A percentile compares a stretch with the other conserved stretches of the same genome.
phyloP scores from a whole-genome alignment of 176 grass and related monocot species.

The Otatea glauca region DNA sequence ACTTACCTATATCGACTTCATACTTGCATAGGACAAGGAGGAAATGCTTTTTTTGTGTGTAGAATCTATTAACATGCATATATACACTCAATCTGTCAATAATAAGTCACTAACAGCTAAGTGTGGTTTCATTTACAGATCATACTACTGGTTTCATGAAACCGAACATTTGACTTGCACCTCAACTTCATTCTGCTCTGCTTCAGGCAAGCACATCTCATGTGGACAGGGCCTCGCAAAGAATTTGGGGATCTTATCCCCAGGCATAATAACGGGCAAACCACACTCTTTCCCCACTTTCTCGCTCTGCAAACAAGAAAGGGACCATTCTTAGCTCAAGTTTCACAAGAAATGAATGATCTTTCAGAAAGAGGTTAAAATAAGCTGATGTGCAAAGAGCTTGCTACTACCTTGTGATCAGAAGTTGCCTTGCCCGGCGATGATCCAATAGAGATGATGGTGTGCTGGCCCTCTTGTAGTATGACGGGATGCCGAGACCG shows the following conservation, averaged over 20 bases:
- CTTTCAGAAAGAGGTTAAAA: not conserved
- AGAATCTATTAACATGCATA: conserved; percentile 33
- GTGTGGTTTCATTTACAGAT: conserved; percentile 30
- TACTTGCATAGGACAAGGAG: not conserved
- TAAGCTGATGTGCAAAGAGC: not conserved
- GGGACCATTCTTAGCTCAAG: not conserved
- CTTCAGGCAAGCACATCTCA: conserved; percentile 30
- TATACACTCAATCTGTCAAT: conserved; percentile 25
- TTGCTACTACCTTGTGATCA: conserved; percentile 51
- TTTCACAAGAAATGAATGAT: not conserved
- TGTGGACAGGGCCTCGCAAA: conserved; percentile 81
- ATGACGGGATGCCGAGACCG: conserved; percentile 40
- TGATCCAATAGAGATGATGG: conserved; percentile 34
- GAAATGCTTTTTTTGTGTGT: not conserved
- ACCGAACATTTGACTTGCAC: conserved; percentile 33
- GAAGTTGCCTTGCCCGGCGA: conserved; percentile 43
- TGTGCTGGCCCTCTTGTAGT: conserved; percentile 41
- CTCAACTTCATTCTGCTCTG: not conserved
- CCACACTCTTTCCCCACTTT: conserved; percentile 56
- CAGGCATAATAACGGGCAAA: conserved; percentile 88
- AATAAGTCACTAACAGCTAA: conserved; percentile 29
- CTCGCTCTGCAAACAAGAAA: conserved; percentile 43
- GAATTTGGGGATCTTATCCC: conserved; percentile 79
- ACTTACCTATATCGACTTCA: not conserved
- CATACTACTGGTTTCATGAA: not conserved